Evolutionary conservation across 2,329 filamentous ascomycete genomes (phyloP), one percentile per base, ranked within the genome.

Genomic region (Colletotrichum musae): DNA sequence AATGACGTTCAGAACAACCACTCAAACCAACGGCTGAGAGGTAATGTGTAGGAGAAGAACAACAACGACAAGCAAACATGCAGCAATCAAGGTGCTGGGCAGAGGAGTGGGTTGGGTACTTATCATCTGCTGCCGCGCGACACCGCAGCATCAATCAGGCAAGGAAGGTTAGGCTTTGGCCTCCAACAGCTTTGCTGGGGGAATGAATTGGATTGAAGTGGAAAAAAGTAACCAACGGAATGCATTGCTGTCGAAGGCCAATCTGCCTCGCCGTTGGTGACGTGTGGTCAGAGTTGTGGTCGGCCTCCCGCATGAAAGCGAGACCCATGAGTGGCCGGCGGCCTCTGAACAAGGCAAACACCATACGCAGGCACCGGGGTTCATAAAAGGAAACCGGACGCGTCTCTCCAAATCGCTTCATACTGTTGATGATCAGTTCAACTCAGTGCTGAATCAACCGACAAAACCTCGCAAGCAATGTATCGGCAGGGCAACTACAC

Each of bases 221-320:
- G 48, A 68, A 63, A 39, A 68, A 54, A 36, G 32, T n/a, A 5
- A 41, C 53, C 47, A 54, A 64, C 21, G 10, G 54, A 59, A 59
- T 36, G 28, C 32, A 59, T 54, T 36, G 28, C 32, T 6, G n/a
- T 43, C 60, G 28, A 43, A 43, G 32, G 43, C n/a, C 28, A 26
- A 45, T 43, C 28, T 32, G 32, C 32, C 32, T 36, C 12, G 47
- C 21, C n/a, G 61, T 61, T 67, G 60, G 65, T 54, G 32, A 36
- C 24, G 56, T n/a, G 47, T 15, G 24, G 60, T 51, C n/a, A 36
- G 50, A 28, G 50, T 45, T 7, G n/a, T n/a, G 36, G 61, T 21
- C 32, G 61, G 66, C 66, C 66, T 69, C 66, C 66, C 7, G 50
- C 62, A 51, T 36, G 32, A 36, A 36, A 21, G 15, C 13, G 18